These are phyloP conservation scores for Chlamydomonas sp. DNA, from an alignment of 139 green algal genomes.

Conservation along the genomic window DNA sequence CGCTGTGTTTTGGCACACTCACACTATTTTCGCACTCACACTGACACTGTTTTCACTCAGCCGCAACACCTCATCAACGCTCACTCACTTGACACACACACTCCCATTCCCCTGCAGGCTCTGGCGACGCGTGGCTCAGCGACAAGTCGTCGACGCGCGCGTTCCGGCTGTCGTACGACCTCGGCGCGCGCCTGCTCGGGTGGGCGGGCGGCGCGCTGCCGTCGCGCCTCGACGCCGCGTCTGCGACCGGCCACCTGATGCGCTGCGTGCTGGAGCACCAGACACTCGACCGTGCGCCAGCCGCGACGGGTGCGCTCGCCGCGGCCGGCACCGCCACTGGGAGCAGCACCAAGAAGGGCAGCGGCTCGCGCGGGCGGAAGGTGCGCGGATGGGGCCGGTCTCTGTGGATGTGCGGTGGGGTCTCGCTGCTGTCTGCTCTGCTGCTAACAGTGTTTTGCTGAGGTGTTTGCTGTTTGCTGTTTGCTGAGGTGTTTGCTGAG, in stretches of 20 bases:
- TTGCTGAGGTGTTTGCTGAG: too few relatives aligned
- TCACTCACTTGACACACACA: too few relatives aligned
- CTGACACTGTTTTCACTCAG: too few relatives aligned
- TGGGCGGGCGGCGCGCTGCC: conserved; percentile 8
- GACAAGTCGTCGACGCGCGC: not conserved
- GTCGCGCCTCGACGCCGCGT: not conserved
- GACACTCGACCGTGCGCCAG: conserved; percentile 17
- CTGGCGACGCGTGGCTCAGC: not conserved
- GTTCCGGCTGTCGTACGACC: conserved; percentile 47
- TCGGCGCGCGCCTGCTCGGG: conserved; percentile 38
- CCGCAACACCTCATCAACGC: too few relatives aligned
- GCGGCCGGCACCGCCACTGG: conserved; percentile 10
- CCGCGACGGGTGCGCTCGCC: conserved; percentile 21
- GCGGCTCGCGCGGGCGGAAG: conserved; percentile 4
- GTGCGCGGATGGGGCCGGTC: too few relatives aligned
- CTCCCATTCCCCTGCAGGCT: not conserved
- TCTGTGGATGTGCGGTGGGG: too few relatives aligned
- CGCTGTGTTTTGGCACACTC: too few relatives aligned
- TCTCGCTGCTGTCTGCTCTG: too few relatives aligned
- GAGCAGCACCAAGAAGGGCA: conserved; percentile 14
- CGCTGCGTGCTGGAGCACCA: conserved; percentile 33
- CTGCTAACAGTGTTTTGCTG: too few relatives aligned
- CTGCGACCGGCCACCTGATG: conserved; percentile 51
- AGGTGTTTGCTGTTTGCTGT: too few relatives aligned
- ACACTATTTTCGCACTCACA: too few relatives aligned